Base-by-base conservation (phyloP, 192 early-diverging fungal species). In the Coemansia reversa region DNA sequence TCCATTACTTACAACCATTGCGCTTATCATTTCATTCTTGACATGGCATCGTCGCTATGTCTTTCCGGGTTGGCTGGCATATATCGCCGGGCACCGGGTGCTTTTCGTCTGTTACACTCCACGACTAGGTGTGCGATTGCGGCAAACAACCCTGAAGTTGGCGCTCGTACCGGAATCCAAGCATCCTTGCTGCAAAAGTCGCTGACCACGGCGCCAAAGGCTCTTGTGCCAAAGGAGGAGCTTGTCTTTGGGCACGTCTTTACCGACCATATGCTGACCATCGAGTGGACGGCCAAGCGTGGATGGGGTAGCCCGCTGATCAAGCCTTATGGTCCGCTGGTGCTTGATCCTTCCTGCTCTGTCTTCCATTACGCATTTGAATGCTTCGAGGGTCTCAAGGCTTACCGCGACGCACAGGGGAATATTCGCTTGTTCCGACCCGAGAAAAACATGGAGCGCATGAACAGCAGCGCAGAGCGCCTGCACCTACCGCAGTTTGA, bases 381-480 rank as follows among this genome's bases (percentile, higher is more conserved):
- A 85, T 98, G 94, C 79, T 96, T 98, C 61, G 95, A 96, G 77
- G 90, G 93, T 19, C 83, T 92, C 79, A 92, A 93, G 84, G 91
- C 93, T 27, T 97, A 97, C 85, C 95, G 94, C 80, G 95, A 94
- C 64, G 89, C 89, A 62, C 58, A 91, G 3, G 93, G 93, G 24
- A 87, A 87, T 57, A 91, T 94, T 60, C 86, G 95, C 53, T 76
- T 98, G 55, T 98, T 98, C 87, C 87, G 95, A n/a, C 95, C 95
- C 6, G 91, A 98, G 45, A 92, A 93, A 92, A 98, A 98, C 87
- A 98, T 98, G 94, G 84, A 83, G 73, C 88, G 95, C 55, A 84
- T 98, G 70, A 87, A 86, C 69, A 79, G 62, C 28, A 93, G 91
- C 54, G 91, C 90, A 25, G 75, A 84, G 48, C 87, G 95, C 52